Evolutionary conservation across 768 basidiomycete genomes (phyloP).

Genomic region (Trametes maxima): DNA sequence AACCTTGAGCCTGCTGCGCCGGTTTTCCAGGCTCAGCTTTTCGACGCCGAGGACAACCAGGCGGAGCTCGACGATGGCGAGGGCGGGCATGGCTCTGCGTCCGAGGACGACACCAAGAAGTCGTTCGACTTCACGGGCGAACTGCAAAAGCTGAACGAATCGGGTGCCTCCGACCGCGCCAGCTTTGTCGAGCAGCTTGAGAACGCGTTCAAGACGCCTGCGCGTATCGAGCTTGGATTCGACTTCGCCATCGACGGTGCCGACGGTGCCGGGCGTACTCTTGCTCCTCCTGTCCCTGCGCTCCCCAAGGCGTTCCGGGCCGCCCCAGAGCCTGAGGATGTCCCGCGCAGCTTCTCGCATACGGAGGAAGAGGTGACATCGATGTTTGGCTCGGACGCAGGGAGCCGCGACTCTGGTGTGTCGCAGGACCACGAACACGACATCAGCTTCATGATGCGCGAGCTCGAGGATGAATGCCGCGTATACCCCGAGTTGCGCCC

Average conservation of each 20-base stretch:
- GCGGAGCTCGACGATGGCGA: slow-evolving; percentile 48
- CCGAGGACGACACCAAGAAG: slow-evolving; percentile 72
- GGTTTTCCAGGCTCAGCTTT: slow-evolving; percentile 45
- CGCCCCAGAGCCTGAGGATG: slow-evolving; percentile 23
- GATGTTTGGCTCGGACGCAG: slow-evolving; percentile 10
- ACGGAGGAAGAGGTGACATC: slow-evolving; percentile 20
- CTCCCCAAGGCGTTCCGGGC: slow-evolving; percentile 22
- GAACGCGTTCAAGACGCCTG: slow-evolving; percentile 76
- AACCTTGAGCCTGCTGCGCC: slow-evolving; percentile 33
- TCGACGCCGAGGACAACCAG: slow-evolving; percentile 45
- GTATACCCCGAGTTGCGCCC: slow-evolving; percentile 37
- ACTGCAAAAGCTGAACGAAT: slow-evolving; percentile 67
- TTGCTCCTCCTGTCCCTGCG: slow-evolving; percentile 54
- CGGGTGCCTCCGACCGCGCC: slow-evolving; percentile 63
- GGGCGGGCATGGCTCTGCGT: slow-evolving; percentile 43
- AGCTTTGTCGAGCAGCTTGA: slow-evolving; percentile 85
- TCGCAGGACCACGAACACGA: slow-evolving; percentile 23
- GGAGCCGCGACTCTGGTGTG: slow-evolving; percentile 21
- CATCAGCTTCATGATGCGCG: slow-evolving; percentile 28
- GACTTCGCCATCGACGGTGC: slow-evolving; percentile 42
- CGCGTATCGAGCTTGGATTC: slow-evolving; percentile 61
- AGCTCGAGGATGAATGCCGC: slow-evolving; percentile 37
- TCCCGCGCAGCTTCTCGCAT: slow-evolving; percentile 29
- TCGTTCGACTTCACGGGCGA: slow-evolving; percentile 88
- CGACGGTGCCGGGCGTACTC: slow-evolving; percentile 37